Base-by-base conservation (phyloP, 2,329 filamentous ascomycete genomes). In the Xylaria sp. region DNA sequence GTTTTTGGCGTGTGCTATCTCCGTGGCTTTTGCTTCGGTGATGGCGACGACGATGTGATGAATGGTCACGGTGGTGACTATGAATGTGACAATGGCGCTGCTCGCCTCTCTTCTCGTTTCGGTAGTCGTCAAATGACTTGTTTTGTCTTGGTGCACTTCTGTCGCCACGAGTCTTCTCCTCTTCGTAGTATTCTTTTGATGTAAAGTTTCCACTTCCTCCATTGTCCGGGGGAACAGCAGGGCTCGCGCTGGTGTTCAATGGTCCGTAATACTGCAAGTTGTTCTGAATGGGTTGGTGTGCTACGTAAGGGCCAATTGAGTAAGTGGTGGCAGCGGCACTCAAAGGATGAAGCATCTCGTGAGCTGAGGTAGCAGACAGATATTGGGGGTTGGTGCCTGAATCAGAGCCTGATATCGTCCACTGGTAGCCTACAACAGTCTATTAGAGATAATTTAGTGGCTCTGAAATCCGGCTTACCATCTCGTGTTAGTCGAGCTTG, bases 311-410 rank as follows among this genome's bases (percentile, higher is more conserved):
- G 15, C 29, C 10, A 6, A 22, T 11, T 7, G 51, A 42, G 27
- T 62, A 62, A 49, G 50, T 33, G 27, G 15, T 20, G 36, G 27
- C 42, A 15, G 17, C 5, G 22, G n/a, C 36, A 7, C 29, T 22
- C n/a, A 55, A 22, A 36, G 39, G 39, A 62, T 55, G 27, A 31
- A 2, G 17, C 17, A 20, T 39, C 17, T 22, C 31, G 10, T 42
- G 25, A 22, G 20, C 13, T 17, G 17, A 2, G n/a, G n/a, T n/a
- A n/a, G n/a, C n/a, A 25, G 44, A 42, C 25, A 57, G 22, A 57
- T 56, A 42, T 17, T 63, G 53, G n/a, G 51, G 44, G 22, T 61
- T 47, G 5, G n/a, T 61, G 29, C 61, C 61, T 1, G 33, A 42
- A 25, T 42, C 42, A 5, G 51, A 44, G 22, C 61, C 61, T 27